These are phyloP conservation scores for Clonostachys sp. DNA, from an alignment of 2,329 filamentous ascomycete genomes.

Conservation along the genomic window DNA sequence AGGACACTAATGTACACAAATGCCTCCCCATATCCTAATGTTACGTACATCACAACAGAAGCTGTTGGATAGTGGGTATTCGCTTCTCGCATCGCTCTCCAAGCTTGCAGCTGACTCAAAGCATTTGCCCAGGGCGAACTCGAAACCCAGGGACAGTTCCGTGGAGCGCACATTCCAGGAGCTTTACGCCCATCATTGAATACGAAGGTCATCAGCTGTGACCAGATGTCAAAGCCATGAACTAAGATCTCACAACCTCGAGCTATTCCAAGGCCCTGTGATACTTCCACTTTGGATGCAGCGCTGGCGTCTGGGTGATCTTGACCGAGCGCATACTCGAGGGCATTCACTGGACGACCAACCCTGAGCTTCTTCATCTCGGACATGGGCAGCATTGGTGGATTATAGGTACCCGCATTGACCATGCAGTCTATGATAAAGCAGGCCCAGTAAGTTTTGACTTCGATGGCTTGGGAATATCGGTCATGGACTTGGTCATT, in stretches of 20 bases:
- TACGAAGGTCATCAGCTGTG: constrained; percentile 31
- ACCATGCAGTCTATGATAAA: constrained; percentile 39
- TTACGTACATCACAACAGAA: constrained; percentile 28
- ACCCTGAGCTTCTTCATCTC: constrained; percentile 26
- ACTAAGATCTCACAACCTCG: constrained; percentile 28
- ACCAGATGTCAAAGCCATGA: constrained; percentile 36
- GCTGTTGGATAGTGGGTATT: constrained; percentile 28
- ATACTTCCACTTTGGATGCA: constrained; percentile 2
- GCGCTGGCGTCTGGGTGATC: constrained; percentile 8
- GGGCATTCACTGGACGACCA: constrained; percentile 18
- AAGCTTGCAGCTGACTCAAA: constrained; percentile 19
- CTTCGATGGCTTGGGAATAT: constrained; percentile 21
- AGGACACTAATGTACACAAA: constrained; percentile 37
- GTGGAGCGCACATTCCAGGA: constrained; percentile 26
- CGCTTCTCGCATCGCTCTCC: constrained; percentile 25
- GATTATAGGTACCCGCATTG: constrained; percentile 32
- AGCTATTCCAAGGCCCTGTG: constrained; percentile 15
- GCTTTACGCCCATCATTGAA: constrained; percentile 34
- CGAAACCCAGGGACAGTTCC: constrained; percentile 32
- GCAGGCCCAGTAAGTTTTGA: constrained; percentile 37
- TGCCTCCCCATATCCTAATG: constrained; percentile 29
- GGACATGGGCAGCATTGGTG: constrained; percentile 24
- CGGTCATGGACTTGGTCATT: constrained; percentile 8
- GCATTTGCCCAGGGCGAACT: constrained; percentile 25
- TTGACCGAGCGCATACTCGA: constrained; percentile 31